Evolutionary conservation across 192 early-diverging fungal species (phyloP).

Genomic region (Lunasporangiospora selenospora): DNA sequence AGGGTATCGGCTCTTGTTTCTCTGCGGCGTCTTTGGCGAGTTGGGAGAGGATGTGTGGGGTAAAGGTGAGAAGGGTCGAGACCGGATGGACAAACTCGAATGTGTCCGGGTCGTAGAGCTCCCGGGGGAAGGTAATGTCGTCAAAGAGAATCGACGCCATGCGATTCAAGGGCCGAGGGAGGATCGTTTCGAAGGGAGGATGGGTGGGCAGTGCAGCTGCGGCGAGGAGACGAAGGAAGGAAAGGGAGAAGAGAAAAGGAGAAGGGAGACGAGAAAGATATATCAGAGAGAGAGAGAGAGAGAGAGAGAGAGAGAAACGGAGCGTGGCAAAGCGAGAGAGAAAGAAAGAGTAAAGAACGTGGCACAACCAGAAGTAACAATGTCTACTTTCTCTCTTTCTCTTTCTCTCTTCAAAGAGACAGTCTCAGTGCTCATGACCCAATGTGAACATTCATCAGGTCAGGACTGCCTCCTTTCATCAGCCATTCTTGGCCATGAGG

Average conservation of each 20-base stretch:
- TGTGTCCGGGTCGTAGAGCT: conserved; percentile 53
- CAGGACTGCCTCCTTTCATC: too few relatives aligned
- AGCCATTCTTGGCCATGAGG: too few relatives aligned
- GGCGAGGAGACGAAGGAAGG: too few relatives aligned
- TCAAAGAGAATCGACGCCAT: conserved; percentile 55
- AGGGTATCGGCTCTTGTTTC: conserved; percentile 48
- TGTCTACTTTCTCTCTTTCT: background rate
- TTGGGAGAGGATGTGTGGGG: conserved; percentile 56
- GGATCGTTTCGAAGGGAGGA: too few relatives aligned
- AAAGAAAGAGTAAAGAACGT: background rate
- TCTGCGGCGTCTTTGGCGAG: conserved; percentile 49
- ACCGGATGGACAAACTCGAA: conserved; percentile 54
- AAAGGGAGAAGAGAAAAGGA: too few relatives aligned
- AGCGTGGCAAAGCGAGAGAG: background rate
- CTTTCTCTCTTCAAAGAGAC: background rate
- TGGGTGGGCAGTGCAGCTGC: too few relatives aligned
- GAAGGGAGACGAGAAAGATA: too few relatives aligned
- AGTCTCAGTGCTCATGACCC: background rate
- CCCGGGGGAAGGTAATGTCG: conserved; percentile 56
- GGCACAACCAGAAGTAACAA: background rate
- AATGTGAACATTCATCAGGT: too few relatives aligned
- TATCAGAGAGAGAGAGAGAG: background rate
- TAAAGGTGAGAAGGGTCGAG: conserved; percentile 53
- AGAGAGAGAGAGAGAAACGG: background rate
- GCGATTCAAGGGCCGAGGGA: too few relatives aligned